Conservation (phyloP, 192 early-diverging fungal species). For the Podila epicladia region DNA sequence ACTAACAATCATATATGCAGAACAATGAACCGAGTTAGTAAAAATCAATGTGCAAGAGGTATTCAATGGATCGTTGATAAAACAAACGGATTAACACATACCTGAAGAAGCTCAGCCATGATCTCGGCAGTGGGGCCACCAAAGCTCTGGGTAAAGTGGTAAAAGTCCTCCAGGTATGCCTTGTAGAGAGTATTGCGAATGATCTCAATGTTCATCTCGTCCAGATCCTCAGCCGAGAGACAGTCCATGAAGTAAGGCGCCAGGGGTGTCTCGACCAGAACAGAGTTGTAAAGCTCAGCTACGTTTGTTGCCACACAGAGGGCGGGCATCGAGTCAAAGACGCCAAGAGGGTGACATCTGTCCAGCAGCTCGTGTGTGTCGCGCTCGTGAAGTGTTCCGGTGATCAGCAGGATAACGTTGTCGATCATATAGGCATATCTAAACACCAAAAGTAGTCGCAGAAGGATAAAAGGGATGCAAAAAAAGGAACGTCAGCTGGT, state of each 20-base stretch:
- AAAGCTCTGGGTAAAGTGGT: constrained; percentile 76
- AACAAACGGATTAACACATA: constrained; percentile 22
- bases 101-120: constrained; percentile 93
- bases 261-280: constrained; percentile 94
- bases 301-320: constrained; percentile 98
- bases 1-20: constrained; percentile 54
- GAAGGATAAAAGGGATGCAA: too few species aligned
- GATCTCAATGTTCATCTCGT: constrained; percentile 99
- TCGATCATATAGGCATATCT: constrained; percentile 99
- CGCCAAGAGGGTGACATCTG: constrained; percentile 96
- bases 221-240: constrained; percentile 94
- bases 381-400: constrained; percentile 97
- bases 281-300: constrained; percentile 94
- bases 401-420: constrained; percentile 98
- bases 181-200: constrained; percentile 99
- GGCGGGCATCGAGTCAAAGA: constrained; percentile 98
- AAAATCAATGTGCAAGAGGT: neutral
- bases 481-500: too few species aligned
- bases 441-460: constrained; percentile 22
- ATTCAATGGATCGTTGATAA: too few species aligned
- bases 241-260: constrained; percentile 99
- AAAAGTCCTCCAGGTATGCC: constrained; percentile 99
- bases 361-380: constrained; percentile 98
- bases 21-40: neutral
- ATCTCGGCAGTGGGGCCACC: constrained; percentile 90